Evolutionary conservation across 1,139 yeast genomes (phyloP), one percentile per base, ranked within the genome.

Genomic region (Pichia terricola): DNA sequence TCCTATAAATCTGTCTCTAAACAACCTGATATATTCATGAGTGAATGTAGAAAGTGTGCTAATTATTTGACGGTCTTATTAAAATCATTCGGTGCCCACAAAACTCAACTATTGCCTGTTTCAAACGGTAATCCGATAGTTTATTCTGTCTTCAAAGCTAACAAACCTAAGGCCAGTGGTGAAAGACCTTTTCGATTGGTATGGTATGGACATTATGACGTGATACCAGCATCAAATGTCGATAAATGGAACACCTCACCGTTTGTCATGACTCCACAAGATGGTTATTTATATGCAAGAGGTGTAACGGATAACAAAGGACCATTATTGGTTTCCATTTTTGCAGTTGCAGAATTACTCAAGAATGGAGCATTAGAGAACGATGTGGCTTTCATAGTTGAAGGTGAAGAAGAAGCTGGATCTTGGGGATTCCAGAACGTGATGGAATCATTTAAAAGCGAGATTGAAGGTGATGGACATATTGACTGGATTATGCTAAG

Each of bases 131-230:
- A 87, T 57, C 97, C 98, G 0, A 77, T 88, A 3, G 91, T 91
- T 0, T 80, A 77, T 55, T 89, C 91, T 0, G 66, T 69, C 6
- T 91, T 89, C 63, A 68, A 69, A 43, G 79, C 54, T 68, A 70
- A 54, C 47, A 48, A 57, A 40, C 40, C 39, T 2, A 43, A 39
- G 32, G 8, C 27, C 2, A 16, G 25, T 34, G 22, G 22, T 34
- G 22, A 11, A 11, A 16, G 25, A 9, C 22, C 9, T 11, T 48
- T 60, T 7, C 66, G 81, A 45, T 70, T 88, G 3, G 61, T 89
- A 42, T 91, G 94, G 81, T 91, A 91, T 61, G 97, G 96, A 1
- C 98, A 91, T 67, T 91, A 91, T 60, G 98, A 91, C 63, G 96
- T 91, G 28, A 89, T 91, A 34, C 73, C 73, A 38, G 83, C 83